Percentiles rank a stretch among this genome's conserved stretches.
These are phyloP conservation scores for Kodamaea sp. DNA, from an alignment of 1,139 yeast species.

Conservation along the genomic window DNA sequence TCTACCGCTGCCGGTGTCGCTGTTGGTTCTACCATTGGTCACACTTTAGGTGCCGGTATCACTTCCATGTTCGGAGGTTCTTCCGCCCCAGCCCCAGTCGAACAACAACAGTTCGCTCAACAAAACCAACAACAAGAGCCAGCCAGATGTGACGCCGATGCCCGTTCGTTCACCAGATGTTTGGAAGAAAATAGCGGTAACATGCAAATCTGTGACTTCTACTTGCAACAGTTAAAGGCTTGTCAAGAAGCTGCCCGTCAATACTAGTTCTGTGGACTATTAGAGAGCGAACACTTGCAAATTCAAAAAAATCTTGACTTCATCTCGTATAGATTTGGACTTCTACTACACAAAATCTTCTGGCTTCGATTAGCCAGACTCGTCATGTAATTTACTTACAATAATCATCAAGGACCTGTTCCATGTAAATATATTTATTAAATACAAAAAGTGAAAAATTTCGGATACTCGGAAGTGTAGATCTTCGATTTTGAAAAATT, in stretches of 20 bases:
- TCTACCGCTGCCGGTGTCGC: conserved; percentile 99
- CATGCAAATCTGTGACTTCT: conserved; percentile 95
- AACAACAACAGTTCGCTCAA: conserved; percentile 43
- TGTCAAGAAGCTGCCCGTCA: conserved; percentile 93
- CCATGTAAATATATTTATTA: too few relatives aligned
- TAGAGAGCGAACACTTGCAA: too few relatives aligned
- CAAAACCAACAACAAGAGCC: conserved; percentile 48
- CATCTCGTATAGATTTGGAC: too few relatives aligned
- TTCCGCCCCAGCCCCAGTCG: conserved; percentile 56
- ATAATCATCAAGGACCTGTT: too few relatives aligned
- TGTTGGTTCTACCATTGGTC: conserved; percentile 96
- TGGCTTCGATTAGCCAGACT: too few relatives aligned
- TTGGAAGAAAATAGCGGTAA: conserved; percentile 90
- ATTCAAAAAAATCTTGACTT: too few relatives aligned
- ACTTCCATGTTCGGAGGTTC: conserved; percentile 87
- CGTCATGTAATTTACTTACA: too few relatives aligned
- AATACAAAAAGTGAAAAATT: too few relatives aligned
- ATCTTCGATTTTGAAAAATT: too few relatives aligned
- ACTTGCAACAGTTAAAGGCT: conserved; percentile 94
- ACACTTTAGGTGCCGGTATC: conserved; percentile 93
- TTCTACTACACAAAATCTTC: too few relatives aligned
- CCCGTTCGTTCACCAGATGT: conserved; percentile 93
- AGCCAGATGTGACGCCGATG: conserved; percentile 83
- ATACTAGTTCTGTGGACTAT: too few relatives aligned
- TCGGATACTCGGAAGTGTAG: too few relatives aligned